Evolutionary conservation across 345 rosid species (phyloP).

Genomic region (Eucalyptus victrix): DNA sequence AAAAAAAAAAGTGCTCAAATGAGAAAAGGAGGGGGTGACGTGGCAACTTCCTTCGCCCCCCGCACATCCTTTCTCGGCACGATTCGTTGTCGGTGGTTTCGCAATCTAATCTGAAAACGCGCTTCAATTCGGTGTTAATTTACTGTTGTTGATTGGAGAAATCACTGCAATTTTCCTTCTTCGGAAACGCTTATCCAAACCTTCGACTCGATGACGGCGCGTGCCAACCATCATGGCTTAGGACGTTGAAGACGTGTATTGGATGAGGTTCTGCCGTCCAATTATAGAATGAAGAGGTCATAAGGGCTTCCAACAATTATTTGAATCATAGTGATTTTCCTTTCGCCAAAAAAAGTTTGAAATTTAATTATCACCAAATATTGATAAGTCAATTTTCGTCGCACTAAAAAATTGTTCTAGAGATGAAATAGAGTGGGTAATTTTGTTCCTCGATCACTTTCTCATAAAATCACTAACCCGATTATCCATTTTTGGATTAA

Average conservation of each 20-base stretch:
- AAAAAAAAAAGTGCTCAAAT: neutral
- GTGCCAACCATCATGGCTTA: neutral
- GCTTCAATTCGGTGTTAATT: neutral
- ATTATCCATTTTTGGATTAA: neutral
- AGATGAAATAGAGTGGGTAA: neutral
- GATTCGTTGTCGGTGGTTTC: too few relatives aligned
- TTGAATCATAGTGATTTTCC: neutral
- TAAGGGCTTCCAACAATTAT: neutral
- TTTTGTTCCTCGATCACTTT: neutral
- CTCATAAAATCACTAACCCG: neutral
- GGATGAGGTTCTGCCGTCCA: neutral
- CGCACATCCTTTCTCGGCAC: neutral
- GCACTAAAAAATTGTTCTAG: neutral
- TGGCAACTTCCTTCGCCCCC: neutral
- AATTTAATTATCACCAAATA: neutral
- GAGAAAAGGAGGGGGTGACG: neutral
- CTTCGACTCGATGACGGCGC: neutral
- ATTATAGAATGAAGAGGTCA: neutral
- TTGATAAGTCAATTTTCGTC: fast-evolving
- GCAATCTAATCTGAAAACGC: neutral
- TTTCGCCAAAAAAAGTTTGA: neutral
- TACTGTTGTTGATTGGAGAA: neutral
- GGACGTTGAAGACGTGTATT: neutral
- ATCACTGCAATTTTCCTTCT: neutral
- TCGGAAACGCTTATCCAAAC: neutral